Evolutionary conservation across 768 basidiomycete genomes (phyloP).

Genomic region (Suillus placidus): DNA sequence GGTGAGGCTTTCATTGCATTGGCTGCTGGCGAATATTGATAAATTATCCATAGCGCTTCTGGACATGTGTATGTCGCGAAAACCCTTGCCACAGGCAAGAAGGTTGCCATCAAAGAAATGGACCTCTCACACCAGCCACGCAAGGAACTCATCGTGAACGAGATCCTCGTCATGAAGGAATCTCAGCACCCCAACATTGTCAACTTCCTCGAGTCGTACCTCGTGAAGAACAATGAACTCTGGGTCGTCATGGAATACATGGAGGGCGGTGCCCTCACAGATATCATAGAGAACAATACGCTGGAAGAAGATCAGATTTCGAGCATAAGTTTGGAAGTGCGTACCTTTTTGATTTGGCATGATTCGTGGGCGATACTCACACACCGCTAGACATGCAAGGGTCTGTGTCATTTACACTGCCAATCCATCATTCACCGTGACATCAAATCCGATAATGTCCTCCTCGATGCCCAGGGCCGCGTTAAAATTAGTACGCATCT

Average conservation of each 20-base stretch:
- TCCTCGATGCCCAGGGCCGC: slow-evolving; percentile 87
- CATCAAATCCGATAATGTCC: slow-evolving; percentile 96
- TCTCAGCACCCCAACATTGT: slow-evolving; percentile 97
- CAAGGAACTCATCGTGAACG: slow-evolving; percentile 97
- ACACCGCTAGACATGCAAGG: slow-evolving; percentile 82
- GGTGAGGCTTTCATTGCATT: slow-evolving; percentile 56
- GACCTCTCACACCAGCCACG: slow-evolving; percentile 92
- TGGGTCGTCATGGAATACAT: slow-evolving; percentile 99
- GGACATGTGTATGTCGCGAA: slow-evolving; percentile 99
- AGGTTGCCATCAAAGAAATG: slow-evolving; percentile 99
- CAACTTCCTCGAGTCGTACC: slow-evolving; percentile 90
- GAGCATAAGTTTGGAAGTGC: slow-evolving; percentile 87
- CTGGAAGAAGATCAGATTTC: slow-evolving; percentile 95
- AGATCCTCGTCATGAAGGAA: slow-evolving; percentile 99
- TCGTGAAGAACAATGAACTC: slow-evolving; percentile 84
- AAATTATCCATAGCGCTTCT: slow-evolving; percentile 67
- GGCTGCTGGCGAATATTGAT: slow-evolving; percentile 6
- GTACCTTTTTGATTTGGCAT: slow-evolving; percentile 26
- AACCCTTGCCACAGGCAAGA: slow-evolving; percentile 77
- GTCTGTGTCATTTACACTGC: slow-evolving; percentile 88
- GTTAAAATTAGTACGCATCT: slow-evolving; percentile 92
- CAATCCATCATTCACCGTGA: slow-evolving; percentile 97
- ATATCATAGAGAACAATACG: slow-evolving; percentile 96
- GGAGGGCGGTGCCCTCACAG: slow-evolving; percentile 97
- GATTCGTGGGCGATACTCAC: slow-evolving; percentile 7